Base-by-base conservation (phyloP, 306 rosid species). In the Gleditsia sinensis region DNA sequence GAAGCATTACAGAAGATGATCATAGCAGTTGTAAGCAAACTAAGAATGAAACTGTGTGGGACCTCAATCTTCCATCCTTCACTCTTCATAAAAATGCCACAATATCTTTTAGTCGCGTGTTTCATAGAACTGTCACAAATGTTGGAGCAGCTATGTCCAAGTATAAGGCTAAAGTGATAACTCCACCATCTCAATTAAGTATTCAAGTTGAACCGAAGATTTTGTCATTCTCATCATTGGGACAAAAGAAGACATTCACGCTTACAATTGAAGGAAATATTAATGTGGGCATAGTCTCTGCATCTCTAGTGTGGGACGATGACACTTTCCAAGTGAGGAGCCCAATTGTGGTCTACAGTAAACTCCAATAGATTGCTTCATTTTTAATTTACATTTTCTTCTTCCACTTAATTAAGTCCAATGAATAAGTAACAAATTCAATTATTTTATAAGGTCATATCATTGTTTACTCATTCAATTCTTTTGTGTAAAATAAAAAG, bases 51-150 rank as follows among this genome's bases (percentile, higher is more conserved):
- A 34, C 24, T 11, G 36, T 21, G 1, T 45, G 42, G 4, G 71
- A 85, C 69, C 9, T 85, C 19, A 85, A 79, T 30, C 69, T 79
- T 36, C 89, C 86, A 37, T 68, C 83, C 2, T 76, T 82, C 23
- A 77, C 80, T 3, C n/a, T n/a, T n/a, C n/a, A n/a, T n/a, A n/a
- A 58, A 7, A 50, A 49, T 10, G 24, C 0, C 4, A 3, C 24
- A 6, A 9, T 5, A 19, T 19, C 56, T 1, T 0, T 50, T n/a
- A n/a, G n/a, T n/a, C 20, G 20, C 8, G 9, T 2, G 14, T 46
- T 46, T 16, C 4, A 16, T 0, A 46, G 51, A 7, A 46, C 51
- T 24, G 23, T 25, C 0, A 57, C 23, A 57, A 13, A 64, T 6
- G 33, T 20, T 39, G 33, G 4, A 28, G 14, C 36, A 5, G 1